Percentiles rank a stretch among this genome's conserved stretches.
These are phyloP conservation scores for Tetrastigma voinierianum DNA, from an alignment of 164 flowering plant genomes.

Conservation along the genomic window DNA sequence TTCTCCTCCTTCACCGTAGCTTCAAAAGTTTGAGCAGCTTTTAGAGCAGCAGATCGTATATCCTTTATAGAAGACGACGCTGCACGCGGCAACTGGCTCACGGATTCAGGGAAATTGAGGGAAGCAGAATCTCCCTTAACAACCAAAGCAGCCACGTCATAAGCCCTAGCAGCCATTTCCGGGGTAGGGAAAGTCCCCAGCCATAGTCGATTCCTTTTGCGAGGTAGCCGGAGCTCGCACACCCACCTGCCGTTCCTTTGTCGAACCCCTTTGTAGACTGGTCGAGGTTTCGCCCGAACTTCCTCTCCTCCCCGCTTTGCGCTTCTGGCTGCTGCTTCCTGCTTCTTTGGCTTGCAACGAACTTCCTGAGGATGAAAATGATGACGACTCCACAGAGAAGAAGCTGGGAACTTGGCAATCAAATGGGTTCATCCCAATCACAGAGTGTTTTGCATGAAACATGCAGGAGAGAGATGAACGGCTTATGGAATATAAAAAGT, in stretches of 20 bases:
- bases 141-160: constrained; percentile 30
- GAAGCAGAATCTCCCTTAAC: constrained; percentile 20
- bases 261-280: constrained; percentile 28
- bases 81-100: background rate
- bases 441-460: no score
- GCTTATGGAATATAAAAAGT: no score
- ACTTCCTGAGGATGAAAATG: background rate
- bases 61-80: constrained; percentile 10
- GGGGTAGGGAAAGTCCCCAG: constrained; percentile 27
- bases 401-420: background rate
- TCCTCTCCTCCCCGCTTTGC: constrained; percentile 28
- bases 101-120: constrained; percentile 21
- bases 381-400: background rate
- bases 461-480: no score
- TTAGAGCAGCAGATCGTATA: constrained; percentile 7
- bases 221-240: constrained; percentile 25
- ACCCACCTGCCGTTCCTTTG: constrained; percentile 31
- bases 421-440: background rate
- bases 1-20: background rate
- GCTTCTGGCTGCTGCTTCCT: constrained; percentile 6
- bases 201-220: constrained; percentile 25
- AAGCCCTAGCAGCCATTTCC: constrained; percentile 28
- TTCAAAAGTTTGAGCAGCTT: constrained; percentile 10
- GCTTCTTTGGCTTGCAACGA: no score
- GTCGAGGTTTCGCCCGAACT: constrained; percentile 30